Evolutionary conservation across 768 basidiomycete genomes (phyloP).

Genomic region (Tricholoma terreum): DNA sequence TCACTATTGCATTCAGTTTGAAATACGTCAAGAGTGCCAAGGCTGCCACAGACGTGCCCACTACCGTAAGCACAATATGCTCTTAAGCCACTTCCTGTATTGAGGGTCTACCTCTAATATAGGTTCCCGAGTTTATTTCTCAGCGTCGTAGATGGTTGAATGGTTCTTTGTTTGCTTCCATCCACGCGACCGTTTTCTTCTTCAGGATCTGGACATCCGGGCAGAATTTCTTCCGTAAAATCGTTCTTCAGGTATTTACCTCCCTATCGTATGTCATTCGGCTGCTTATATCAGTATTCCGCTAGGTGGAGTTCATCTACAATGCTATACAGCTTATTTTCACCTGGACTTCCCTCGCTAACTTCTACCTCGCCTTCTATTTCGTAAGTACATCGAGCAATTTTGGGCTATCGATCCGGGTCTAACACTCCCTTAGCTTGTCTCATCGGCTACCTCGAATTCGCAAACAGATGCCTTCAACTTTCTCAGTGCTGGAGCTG

Average conservation of each 20-base stretch:
- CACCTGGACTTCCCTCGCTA: constrained; percentile 91
- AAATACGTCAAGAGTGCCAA: constrained; percentile 93
- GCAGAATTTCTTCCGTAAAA: constrained; percentile 85
- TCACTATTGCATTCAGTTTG: constrained; percentile 39
- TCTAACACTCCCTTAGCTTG: constrained; percentile 48
- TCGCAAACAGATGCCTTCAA: constrained; percentile 69
- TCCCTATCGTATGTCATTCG: not conserved
- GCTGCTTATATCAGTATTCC: not conserved
- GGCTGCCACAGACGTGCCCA: constrained; percentile 94
- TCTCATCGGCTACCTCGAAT: constrained; percentile 70
- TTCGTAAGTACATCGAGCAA: constrained; percentile 55
- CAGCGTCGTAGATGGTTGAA: constrained; percentile 89
- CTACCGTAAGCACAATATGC: constrained; percentile 43
- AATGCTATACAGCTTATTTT: constrained; percentile 87
- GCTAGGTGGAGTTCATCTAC: constrained; percentile 83
- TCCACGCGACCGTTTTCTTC: constrained; percentile 89
- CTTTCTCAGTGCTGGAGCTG: constrained; percentile 71
- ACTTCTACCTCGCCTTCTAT: constrained; percentile 94
- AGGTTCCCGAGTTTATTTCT: constrained; percentile 91
- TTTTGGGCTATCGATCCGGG: constrained; percentile 13
- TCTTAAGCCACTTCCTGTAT: not conserved
- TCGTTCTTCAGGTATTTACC: constrained; percentile 56
- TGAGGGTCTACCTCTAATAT: not conserved
- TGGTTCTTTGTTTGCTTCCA: constrained; percentile 89
- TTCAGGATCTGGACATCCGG: constrained; percentile 88